These are phyloP conservation scores for Selenicereus undatus DNA, from an alignment of 148 eudicot species.

Conservation along the genomic window DNA sequence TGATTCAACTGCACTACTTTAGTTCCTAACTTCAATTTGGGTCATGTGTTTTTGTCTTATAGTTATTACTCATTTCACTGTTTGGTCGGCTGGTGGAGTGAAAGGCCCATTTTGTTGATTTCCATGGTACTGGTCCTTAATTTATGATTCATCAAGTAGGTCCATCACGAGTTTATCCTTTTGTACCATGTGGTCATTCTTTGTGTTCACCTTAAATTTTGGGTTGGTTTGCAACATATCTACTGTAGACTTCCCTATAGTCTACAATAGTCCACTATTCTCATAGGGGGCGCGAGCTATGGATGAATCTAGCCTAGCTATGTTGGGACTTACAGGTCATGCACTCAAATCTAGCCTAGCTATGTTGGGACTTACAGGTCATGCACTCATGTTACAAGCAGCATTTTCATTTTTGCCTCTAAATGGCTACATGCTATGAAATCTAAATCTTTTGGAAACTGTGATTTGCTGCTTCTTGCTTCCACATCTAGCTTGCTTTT, in stretches of 20 bases:
- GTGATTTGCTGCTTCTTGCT: slow-evolving; percentile 1
- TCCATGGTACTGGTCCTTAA: background rate
- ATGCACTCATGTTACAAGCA: background rate
- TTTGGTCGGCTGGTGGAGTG: no score
- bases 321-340: background rate
- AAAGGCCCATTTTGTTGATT: background rate
- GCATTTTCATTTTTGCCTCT: background rate
- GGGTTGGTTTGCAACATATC: background rate
- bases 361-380: background rate
- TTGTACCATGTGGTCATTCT: background rate
- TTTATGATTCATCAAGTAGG: background rate
- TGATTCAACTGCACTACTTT: background rate
- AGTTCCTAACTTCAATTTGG: no score
- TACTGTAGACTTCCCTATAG: background rate
- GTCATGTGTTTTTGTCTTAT: background rate
- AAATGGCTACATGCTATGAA: slow-evolving; percentile 1
- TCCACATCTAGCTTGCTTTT: slow-evolving; percentile 2
- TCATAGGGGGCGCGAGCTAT: background rate
- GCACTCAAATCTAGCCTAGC: background rate
- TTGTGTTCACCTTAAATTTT: background rate
- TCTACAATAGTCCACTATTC: background rate
- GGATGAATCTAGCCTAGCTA: background rate
- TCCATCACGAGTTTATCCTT: background rate
- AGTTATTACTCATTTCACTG: background rate
- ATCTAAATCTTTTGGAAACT: background rate